Evolutionary conservation across 2,329 filamentous ascomycete genomes (phyloP), one percentile per base, ranked within the genome.

Genomic region (Mycocentrospora acerina): DNA sequence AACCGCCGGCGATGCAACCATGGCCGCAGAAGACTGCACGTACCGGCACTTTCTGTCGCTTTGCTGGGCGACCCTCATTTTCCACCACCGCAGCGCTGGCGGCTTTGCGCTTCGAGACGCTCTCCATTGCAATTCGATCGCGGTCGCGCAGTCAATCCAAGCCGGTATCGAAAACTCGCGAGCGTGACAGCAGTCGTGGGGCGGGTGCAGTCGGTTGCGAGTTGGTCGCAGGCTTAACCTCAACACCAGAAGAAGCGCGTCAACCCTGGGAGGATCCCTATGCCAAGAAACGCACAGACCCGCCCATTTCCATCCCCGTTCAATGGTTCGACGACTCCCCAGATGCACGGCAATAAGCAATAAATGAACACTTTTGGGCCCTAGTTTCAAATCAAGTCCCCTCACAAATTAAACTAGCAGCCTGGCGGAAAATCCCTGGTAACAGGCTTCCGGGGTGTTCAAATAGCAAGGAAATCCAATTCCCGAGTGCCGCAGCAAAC

Each of bases 21-120:
- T 32, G 32, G 27, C 25, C n/a, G 25, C 25, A 27, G 40, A 40
- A 39, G 30, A 19, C 42, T 60, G 56, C 59, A 80, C 79, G 71
- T 73, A 82, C 79, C 70, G 77, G 72, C 43, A 77, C 56, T 68
- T 78, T 80, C 66, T 76, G 72, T 61, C 77, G 76, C 72, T 82
- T 83, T 46, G 75, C 68, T 57, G 75, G 73, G 60, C 76, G 77
- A 53, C 72, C 71, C 48, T 76, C 76, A 53, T 64, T 60, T 37
- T 79, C 77, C 37, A 74, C 70, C 52, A 69, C 71, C 50, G 69
- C 70, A 46, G 68, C 67, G 55, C 62, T 61, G 38, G 71, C 70
- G 29, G 72, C 72, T 67, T 81, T 81, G 65, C 80, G 76, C 72
- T 82, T 83, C 49, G 70, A 62, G 47, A 64, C 66, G 53, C 66